These are phyloP conservation scores for Emergomyces pasteurianus DNA, from an alignment of 2,329 filamentous ascomycete species.

Conservation along the genomic window DNA sequence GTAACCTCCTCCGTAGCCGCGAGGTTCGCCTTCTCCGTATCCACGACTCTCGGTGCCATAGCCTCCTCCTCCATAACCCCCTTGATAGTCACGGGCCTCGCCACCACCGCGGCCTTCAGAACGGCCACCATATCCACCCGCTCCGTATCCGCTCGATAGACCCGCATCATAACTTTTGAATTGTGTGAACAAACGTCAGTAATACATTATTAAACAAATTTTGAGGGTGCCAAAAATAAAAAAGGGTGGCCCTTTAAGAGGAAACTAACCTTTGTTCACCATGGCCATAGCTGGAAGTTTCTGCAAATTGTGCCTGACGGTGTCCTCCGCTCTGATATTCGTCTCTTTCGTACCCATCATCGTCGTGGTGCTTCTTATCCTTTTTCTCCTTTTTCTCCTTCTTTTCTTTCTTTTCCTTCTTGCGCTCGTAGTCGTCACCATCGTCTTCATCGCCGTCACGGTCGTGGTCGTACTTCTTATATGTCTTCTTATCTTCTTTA, in stretches of 20 bases:
- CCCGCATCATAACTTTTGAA: neutral
- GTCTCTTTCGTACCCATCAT: conserved; percentile 9
- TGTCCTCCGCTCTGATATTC: conserved; percentile 2
- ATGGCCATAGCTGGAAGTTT: conserved; percentile 2
- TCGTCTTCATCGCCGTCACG: conserved; percentile 2
- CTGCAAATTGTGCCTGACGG: conserved; percentile 3
- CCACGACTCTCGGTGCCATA: neutral
- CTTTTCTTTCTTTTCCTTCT: conserved; percentile 9
- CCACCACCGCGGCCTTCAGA: conserved; percentile 3
- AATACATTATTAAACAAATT: neutral
- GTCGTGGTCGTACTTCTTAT: neutral
- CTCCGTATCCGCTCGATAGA: neutral
- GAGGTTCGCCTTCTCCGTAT: neutral
- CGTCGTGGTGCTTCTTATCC: conserved; percentile 8
- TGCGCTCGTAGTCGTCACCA: neutral
- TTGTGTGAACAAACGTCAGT: neutral
- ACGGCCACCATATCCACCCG: neutral
- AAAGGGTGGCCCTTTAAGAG: too few relatives aligned
- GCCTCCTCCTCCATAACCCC: too few relatives aligned
- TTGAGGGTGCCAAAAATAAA: neutral
- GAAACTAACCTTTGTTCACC: conserved; percentile 3
- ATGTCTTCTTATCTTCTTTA: conserved; percentile 5
- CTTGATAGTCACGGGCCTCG: neutral
- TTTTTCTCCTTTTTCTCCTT: conserved; percentile 7
- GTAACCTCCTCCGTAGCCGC: neutral